A percentile compares a stretch with the other conserved stretches of the same genome.
Conservation (phyloP, 768 basidiomycete species). For the Pisolithus orientalis region DNA sequence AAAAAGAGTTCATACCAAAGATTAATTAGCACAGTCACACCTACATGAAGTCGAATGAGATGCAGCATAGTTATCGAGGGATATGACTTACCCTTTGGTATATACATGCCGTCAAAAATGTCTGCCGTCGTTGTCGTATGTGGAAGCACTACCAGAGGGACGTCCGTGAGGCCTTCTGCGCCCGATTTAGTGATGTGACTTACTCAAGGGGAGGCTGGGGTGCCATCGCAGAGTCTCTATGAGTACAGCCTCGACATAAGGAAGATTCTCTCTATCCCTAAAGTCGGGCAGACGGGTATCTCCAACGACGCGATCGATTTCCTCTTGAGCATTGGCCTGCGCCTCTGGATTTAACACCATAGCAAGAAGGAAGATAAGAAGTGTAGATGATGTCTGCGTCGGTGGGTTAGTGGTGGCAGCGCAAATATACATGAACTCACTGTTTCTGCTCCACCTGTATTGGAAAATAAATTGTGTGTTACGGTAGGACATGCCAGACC, state of each 20-base stretch:
- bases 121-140: background rate
- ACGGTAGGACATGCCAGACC: background rate
- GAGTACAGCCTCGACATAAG: slow-evolving; percentile 18
- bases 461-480: background rate
- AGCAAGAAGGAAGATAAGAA: background rate
- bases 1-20: background rate
- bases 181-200: background rate
- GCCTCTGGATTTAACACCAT: background rate
- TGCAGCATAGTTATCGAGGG: background rate
- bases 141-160: background rate
- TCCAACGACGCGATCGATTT: background rate
- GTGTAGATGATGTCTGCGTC: background rate
- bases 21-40: background rate
- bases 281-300: background rate
- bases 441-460: background rate
- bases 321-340: background rate
- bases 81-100: slow-evolving; percentile 15
- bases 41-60: background rate
- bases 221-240: slow-evolving; percentile 24
- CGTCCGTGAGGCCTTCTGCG: background rate
- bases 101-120: slow-evolving; percentile 25
- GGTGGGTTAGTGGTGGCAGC: background rate
- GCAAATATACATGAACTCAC: background rate
- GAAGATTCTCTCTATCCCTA: background rate
- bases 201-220: slow-evolving; percentile 19